phyloP scores from a whole-genome alignment of 805 yeast species.

The Metschnikowia peoriensis region DNA sequence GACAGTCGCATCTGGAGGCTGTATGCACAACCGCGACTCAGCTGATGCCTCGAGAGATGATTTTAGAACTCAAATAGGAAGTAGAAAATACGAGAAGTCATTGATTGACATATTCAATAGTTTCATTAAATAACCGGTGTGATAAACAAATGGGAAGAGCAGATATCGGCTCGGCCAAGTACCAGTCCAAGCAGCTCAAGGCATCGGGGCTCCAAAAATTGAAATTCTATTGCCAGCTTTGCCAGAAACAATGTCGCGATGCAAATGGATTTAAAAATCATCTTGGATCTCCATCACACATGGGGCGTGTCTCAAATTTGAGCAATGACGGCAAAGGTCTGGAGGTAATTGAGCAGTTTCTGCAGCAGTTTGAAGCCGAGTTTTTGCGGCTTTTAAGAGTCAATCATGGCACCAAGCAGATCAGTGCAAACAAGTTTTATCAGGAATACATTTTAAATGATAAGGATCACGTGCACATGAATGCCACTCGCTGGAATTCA shows the following conservation, averaged over 20 bases:
- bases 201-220: slow-evolving; percentile 83
- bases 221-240: slow-evolving; percentile 85
- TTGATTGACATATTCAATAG: no score
- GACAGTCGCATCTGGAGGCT: background rate
- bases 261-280: slow-evolving; percentile 95
- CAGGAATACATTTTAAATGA: slow-evolving; percentile 80
- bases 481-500: slow-evolving; percentile 78
- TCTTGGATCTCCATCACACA: slow-evolving; percentile 76
- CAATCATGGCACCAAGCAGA: slow-evolving; percentile 76
- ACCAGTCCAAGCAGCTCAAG: slow-evolving; percentile 72
- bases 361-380: slow-evolving; percentile 57
- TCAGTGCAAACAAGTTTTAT: slow-evolving; percentile 82
- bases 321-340: slow-evolving; percentile 41
- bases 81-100: background rate
- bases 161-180: slow-evolving; percentile 53
- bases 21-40: background rate
- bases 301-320: slow-evolving; percentile 45
- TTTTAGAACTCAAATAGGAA: background rate
- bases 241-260: slow-evolving; percentile 92
- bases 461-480: slow-evolving; percentile 84
- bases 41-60: background rate
- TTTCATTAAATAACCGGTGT: background rate
- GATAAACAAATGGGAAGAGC: slow-evolving; percentile 28
- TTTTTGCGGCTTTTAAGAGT: slow-evolving; percentile 61
- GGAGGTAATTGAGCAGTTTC: slow-evolving; percentile 55